These are phyloP conservation scores for Sporothrix luriei DNA, from an alignment of 2,329 filamentous ascomycete species.

Conservation along the genomic window DNA sequence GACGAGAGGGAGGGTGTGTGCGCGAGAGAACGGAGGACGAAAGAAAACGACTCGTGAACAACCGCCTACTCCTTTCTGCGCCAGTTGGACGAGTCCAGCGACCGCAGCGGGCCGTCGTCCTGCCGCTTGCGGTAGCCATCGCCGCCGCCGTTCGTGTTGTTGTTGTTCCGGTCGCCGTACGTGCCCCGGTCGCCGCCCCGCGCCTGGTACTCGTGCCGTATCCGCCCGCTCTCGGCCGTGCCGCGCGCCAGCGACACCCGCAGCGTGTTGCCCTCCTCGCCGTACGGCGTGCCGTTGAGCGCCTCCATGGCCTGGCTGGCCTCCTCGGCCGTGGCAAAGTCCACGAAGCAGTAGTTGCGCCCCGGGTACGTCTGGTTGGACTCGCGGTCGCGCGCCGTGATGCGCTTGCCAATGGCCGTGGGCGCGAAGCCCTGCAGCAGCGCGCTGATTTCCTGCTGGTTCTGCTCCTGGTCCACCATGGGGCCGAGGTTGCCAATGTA, in stretches of 20 bases:
- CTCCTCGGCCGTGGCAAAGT: conserved; percentile 59
- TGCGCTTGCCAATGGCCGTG: conserved; percentile 53
- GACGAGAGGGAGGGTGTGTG: neutral
- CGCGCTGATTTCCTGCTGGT: conserved; percentile 50
- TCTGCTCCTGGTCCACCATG: conserved; percentile 53
- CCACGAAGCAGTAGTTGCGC: conserved; percentile 68
- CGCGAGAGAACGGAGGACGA: neutral
- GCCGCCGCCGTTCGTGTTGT: neutral
- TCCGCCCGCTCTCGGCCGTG: neutral
- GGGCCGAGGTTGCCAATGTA: conserved; percentile 56
- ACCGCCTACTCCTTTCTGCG: conserved; percentile 23
- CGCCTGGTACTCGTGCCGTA: neutral
- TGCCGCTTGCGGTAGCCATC: conserved; percentile 12
- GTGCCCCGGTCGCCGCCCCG: too few species aligned
- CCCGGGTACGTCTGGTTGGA: conserved; percentile 52
- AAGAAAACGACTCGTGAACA: neutral
- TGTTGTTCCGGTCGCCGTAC: neutral
- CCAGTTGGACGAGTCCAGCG: conserved; percentile 28
- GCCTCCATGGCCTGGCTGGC: conserved; percentile 52
- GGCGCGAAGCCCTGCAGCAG: conserved; percentile 53
- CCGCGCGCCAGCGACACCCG: conserved; percentile 29
- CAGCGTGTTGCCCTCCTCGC: conserved; percentile 19
- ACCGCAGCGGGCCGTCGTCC: conserved; percentile 14
- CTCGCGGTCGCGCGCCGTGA: conserved; percentile 61
- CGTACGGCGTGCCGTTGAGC: conserved; percentile 43